Evolutionary conservation across 176 grass and related monocot species (phyloP).

Genomic region (Avena sativa): DNA sequence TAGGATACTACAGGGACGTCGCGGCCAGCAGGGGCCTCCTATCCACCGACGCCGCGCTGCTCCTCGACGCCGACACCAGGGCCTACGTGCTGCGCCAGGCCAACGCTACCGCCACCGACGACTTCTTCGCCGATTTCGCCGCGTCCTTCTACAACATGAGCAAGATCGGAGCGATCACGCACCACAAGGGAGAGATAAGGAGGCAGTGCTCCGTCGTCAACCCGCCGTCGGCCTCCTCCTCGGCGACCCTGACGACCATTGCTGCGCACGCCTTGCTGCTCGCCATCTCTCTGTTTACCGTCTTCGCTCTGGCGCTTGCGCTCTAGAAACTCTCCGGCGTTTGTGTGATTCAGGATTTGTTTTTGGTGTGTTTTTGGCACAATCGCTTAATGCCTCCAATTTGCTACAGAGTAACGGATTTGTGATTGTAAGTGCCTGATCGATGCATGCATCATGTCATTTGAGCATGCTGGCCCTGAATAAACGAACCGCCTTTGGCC

Average conservation of each 20-base stretch:
- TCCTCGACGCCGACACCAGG: slow-evolving; percentile 28
- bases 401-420: neutral
- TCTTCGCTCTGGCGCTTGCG: neutral
- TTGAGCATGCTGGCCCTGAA: neutral
- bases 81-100: slow-evolving; percentile 53
- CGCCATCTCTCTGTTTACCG: neutral
- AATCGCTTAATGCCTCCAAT: neutral
- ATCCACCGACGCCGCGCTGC: slow-evolving; percentile 51
- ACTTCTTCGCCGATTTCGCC: slow-evolving; percentile 57
- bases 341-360: neutral
- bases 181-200: slow-evolving; percentile 52
- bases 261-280: neutral
- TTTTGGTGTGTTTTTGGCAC: neutral
- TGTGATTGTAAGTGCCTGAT: slow-evolving; percentile 8
- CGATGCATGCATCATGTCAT: neutral
- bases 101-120: slow-evolving; percentile 27
- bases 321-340: neutral
- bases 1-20: slow-evolving; percentile 52
- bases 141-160: slow-evolving; percentile 45
- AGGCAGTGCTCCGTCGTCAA: slow-evolving; percentile 48
- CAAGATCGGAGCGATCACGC: slow-evolving; percentile 42
- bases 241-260: neutral
- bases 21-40: slow-evolving; percentile 38
- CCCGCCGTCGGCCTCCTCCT: neutral
- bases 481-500: neutral